Evolutionary conservation across 1,284 basidiomycete species (phyloP), one percentile per base, ranked within the genome.

Genomic region (Cutaneotrichosporon sp.): DNA sequence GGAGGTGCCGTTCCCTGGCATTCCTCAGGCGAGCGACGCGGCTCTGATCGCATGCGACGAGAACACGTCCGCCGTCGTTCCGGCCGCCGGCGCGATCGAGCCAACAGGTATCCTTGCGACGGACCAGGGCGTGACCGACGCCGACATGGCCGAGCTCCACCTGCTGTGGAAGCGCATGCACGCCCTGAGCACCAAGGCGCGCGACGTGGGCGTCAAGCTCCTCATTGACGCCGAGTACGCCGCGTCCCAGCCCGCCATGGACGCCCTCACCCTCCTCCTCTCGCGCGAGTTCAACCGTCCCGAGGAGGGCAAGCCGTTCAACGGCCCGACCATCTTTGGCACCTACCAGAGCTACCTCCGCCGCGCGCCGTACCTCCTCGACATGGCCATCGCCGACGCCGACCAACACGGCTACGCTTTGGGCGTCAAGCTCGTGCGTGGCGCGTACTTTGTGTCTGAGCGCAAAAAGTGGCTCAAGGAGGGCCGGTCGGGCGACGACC

Each of bases 341-440:
- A 93, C 90, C 0, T 90, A 85, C 74, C 90, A 93, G 69, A 85
- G 87, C 1, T 93, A 93, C 75, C 80, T 92, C 22, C 81, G 82
- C 46, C 80, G 62, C 55, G 59, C 67, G 33, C 85, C 85, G 0
- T 71, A 77, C 21, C 84, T 90, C 58, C 80, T 96, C 17, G 76
- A 76, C 0, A 81, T 81, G 26, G 81, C 84, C 33, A 74, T 93
- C 42, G 75, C 76, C n/a, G 84, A 88, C 51, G 87, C 93, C 8
- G 78, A 82, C 58, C 73, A 71, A 43, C 78, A 84, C 62, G 80
- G 81, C 41, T 97, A 91, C 71, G 80, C 86, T 0, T 81, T 97
- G 2, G 93, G 93, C 15, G 84, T 93, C 58, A 97, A 97, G 77
- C 85, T 97, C 52, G 93, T 97, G 33, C 84, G 94, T 21, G 94